Evolutionary conservation across 2,329 filamentous ascomycete species (phyloP), one percentile per base, ranked within the genome.

Genomic region (Aureobasidium lini): DNA sequence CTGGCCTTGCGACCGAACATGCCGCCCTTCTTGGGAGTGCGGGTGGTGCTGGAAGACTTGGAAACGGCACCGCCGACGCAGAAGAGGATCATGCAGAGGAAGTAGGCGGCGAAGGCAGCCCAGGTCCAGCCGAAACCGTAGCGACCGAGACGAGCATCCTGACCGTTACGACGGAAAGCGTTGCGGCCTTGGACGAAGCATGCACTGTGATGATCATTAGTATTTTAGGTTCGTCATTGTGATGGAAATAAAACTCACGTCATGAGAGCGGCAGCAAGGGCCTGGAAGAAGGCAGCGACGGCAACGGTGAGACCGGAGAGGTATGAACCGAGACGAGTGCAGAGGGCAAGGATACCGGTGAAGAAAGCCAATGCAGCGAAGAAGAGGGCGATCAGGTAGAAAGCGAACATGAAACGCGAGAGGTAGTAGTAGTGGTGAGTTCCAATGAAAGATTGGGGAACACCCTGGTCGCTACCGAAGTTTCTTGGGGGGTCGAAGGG

Each of bases 331-430:
- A 91, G 78, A 59, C 88, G 84, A 36, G 85, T 85, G 73, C 80
- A 89, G 69, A 87, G 84, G 15, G 88, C 86, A 15, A 91, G 73
- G 62, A 90, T 79, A 64, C 85, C 83, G 10, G 80, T 75, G 72
- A 90, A 81, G 70, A 92, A 84, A 62, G 87, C 83, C 29, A 84
- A 59, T 49, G 83, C 79, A 63, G 83, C 83, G 72, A 95, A 94
- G 79, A 96, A 85, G 39, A 96, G 82, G 16, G 85, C 84, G 65
- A 97, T 86, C 60, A 97, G 78, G 77, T 89, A 89, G 74, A 96
- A 94, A 39, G 92, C 90, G 83, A 93, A 97, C 73, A 90, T 88
- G 77, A 96, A 96, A 42, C 93, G 84, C 77, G 90, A 95, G 70
- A 94, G 81, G 75, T 91, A 90, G 77, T 82, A 97, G 79, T 86